These are phyloP conservation scores for Pichia kluyveri DNA, from an alignment of 805 yeast genomes.

Conservation along the genomic window DNA sequence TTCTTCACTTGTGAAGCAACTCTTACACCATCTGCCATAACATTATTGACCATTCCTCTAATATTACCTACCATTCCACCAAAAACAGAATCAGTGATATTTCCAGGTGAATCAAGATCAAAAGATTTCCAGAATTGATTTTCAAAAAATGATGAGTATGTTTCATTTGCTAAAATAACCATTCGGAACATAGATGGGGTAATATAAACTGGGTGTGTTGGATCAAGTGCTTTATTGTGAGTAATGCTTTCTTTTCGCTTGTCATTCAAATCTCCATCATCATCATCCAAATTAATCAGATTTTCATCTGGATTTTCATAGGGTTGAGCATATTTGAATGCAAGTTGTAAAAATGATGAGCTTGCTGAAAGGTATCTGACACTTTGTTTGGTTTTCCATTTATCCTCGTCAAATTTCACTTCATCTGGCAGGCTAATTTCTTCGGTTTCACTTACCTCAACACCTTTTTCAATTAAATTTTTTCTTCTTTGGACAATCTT, in stretches of 20 bases:
- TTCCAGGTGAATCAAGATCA: conserved; percentile 41
- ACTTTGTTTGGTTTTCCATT: conserved; percentile 54
- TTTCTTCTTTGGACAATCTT: conserved; percentile 38
- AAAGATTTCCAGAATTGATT: conserved; percentile 58
- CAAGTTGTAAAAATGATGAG: conserved; percentile 74
- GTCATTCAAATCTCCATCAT: conserved; percentile 17
- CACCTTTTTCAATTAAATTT: conserved; percentile 23
- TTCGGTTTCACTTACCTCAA: conserved; percentile 21
- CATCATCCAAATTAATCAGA: conserved; percentile 35
- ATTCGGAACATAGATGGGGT: conserved; percentile 85
- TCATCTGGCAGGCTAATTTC: conserved; percentile 46
- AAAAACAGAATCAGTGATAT: conserved; percentile 30
- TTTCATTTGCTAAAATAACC: conserved; percentile 91
- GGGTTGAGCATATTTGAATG: conserved; percentile 85
- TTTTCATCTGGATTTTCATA: conserved; percentile 36
- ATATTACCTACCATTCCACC: conserved; percentile 42
- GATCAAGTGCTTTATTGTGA: conserved; percentile 79
- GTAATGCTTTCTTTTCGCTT: conserved; percentile 20
- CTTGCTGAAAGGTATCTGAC: conserved; percentile 82
- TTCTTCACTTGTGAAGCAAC: conserved; percentile 86
- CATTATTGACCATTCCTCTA: conserved; percentile 83
- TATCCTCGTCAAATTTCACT: conserved; percentile 53
- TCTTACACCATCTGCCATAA: conserved; percentile 85
- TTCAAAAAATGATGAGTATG: conserved; percentile 78
- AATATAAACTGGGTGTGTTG: conserved; percentile 63